Evolutionary conservation across 345 rosid genomes (phyloP).

Genomic region (Pugionium dolabratum): DNA sequence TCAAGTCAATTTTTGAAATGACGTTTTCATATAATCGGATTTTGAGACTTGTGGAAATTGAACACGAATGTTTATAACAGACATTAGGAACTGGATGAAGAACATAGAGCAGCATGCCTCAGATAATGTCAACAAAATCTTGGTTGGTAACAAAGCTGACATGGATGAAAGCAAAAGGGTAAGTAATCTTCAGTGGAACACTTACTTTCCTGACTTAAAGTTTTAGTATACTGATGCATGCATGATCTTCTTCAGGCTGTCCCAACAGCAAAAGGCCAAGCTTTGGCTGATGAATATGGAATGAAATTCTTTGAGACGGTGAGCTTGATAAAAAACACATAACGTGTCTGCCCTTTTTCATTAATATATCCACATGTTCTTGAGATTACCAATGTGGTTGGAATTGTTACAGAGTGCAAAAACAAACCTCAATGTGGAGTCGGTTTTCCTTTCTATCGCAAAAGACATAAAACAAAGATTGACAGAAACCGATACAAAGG

Average conservation of each 20-base stretch:
- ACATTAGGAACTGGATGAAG: conserved; percentile 85
- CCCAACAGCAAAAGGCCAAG: conserved; percentile 60
- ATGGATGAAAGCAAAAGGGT: conserved; percentile 90
- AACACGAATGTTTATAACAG: conserved; percentile 42
- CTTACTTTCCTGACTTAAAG: neutral
- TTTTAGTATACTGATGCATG: neutral
- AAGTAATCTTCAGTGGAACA: conserved; percentile 2
- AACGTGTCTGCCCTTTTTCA: neutral
- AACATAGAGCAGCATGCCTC: conserved; percentile 71
- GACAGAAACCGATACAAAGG: conserved; percentile 45
- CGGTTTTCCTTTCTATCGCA: conserved; percentile 59
- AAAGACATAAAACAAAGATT: conserved; percentile 63
- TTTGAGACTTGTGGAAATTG: neutral
- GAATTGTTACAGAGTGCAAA: conserved; percentile 53
- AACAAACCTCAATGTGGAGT: conserved; percentile 60
- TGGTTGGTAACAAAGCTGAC: conserved; percentile 71
- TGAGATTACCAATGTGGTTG: conserved; percentile 18
- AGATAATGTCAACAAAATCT: conserved; percentile 61
- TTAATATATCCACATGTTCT: neutral
- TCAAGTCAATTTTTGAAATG: neutral
- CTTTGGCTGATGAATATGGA: conserved; percentile 61
- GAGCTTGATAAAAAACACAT: conserved; percentile 27
- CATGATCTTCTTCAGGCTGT: conserved; percentile 44
- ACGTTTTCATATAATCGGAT: neutral
- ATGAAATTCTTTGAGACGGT: conserved; percentile 63